A percentile compares a stretch with the other conserved stretches of the same genome.
phyloP scores from a whole-genome alignment of 139 green algal genomes.

The Coelastrella sp. region DNA sequence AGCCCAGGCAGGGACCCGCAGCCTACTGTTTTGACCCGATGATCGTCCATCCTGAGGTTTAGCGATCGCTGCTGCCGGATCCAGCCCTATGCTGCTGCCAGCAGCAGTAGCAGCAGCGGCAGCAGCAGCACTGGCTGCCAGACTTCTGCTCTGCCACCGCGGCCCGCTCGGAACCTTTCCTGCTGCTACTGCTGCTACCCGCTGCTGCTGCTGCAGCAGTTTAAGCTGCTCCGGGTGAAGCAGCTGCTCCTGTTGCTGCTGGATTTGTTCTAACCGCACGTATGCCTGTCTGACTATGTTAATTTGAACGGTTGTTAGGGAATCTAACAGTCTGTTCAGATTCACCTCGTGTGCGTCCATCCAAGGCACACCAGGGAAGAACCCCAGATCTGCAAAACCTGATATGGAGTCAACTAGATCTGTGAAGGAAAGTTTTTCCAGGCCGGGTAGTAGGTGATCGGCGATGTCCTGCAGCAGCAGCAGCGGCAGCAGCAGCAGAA shows the following conservation, averaged over 20 bases:
- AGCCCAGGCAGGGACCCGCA: not conserved
- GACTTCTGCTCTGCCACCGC: not conserved
- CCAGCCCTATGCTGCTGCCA: not conserved
- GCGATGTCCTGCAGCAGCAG: constrained; percentile 40
- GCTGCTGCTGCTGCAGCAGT: constrained; percentile 38
- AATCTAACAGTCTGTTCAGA: constrained; percentile 24
- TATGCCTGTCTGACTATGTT: constrained; percentile 30
- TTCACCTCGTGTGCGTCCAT: constrained; percentile 36
- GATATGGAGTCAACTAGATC: constrained; percentile 26
- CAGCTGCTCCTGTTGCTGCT: constrained; percentile 13
- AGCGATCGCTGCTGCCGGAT: constrained; percentile 2
- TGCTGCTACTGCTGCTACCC: constrained; percentile 3
- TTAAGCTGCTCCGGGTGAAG: constrained; percentile 10
- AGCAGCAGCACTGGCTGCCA: constrained; percentile 22
- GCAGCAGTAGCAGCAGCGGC: constrained; percentile 37
- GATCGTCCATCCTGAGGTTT: not conserved
- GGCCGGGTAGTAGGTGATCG: constrained; percentile 4
- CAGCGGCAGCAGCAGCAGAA: not conserved
- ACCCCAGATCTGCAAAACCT: constrained; percentile 36
- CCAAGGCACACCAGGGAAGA: constrained; percentile 20
- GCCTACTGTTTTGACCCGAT: not conserved
- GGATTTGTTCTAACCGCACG: constrained; percentile 1
- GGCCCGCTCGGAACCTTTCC: not conserved
- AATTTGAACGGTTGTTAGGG: not conserved
- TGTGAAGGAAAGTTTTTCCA: not conserved